A percentile compares a stretch with the other conserved stretches of the same genome.
phyloP scores from a whole-genome alignment of 1,284 basidiomycete genomes.

The Pseudozyma thailandica region DNA sequence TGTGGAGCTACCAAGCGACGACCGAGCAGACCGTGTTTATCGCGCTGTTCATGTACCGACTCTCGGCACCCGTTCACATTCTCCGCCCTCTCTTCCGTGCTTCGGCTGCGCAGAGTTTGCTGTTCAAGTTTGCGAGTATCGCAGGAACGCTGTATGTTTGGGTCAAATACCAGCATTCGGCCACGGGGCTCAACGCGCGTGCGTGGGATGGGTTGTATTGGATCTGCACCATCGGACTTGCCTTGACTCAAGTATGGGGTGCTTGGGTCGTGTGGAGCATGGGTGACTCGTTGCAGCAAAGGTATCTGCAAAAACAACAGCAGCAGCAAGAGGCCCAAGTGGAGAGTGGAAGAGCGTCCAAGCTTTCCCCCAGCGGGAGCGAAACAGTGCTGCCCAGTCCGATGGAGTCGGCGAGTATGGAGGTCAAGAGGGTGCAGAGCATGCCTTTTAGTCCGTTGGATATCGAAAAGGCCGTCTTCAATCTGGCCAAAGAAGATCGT shows the following conservation, averaged over 20 bases:
- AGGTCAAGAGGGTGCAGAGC: too few relatives aligned
- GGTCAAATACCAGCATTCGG: slow-evolving; percentile 19
- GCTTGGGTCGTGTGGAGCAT: slow-evolving; percentile 39
- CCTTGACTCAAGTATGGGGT: slow-evolving; percentile 37
- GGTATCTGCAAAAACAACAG: slow-evolving; percentile 17
- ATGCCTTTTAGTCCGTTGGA: too few relatives aligned
- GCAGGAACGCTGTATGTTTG: slow-evolving; percentile 29
- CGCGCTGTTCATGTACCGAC: slow-evolving; percentile 42
- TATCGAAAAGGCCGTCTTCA: too few relatives aligned
- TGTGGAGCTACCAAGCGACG: slow-evolving; percentile 48
- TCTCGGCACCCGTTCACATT: slow-evolving; percentile 6
- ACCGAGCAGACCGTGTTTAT: slow-evolving; percentile 45
- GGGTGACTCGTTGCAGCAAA: slow-evolving; percentile 23
- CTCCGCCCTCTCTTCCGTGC: slow-evolving; percentile 19
- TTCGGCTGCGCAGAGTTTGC: slow-evolving; percentile 33
- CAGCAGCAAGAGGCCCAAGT: background rate
- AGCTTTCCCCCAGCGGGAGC: too few relatives aligned
- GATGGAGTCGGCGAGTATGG: too few relatives aligned
- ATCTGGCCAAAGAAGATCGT: too few relatives aligned
- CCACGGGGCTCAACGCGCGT: background rate
- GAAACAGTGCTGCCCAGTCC: background rate
- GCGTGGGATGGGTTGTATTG: slow-evolving; percentile 36
- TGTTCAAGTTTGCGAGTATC: slow-evolving; percentile 45
- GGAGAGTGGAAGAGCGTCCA: too few relatives aligned
- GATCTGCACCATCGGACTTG: slow-evolving; percentile 31